phyloP scores from a whole-genome alignment of 352 stramenopile genomes.

The Globisporangium ultimum region DNA sequence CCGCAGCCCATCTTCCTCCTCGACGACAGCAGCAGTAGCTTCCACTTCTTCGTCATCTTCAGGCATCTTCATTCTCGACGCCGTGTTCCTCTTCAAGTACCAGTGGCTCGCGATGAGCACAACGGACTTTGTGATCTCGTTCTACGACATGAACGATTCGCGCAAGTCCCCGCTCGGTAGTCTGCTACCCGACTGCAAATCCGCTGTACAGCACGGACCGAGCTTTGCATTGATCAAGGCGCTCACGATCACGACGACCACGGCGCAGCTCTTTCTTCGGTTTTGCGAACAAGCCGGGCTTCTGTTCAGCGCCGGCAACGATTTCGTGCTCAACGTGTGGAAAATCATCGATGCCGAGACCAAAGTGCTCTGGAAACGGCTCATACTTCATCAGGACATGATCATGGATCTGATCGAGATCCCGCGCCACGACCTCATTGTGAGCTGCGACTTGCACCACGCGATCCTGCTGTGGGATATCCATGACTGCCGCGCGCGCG shows the following conservation, averaged over 20 bases:
- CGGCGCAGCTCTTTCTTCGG: slow-evolving; percentile 54
- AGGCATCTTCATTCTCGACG: slow-evolving; percentile 63
- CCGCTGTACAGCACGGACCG: slow-evolving; percentile 12
- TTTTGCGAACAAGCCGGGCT: slow-evolving; percentile 56
- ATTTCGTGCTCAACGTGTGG: slow-evolving; percentile 72
- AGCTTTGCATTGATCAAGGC: slow-evolving; percentile 41
- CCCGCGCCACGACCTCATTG: slow-evolving; percentile 66
- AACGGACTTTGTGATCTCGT: slow-evolving; percentile 80
- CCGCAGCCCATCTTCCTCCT: no score
- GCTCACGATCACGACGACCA: slow-evolving; percentile 60
- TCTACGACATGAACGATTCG: slow-evolving; percentile 72
- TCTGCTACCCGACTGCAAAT: slow-evolving; percentile 11
- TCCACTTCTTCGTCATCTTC: slow-evolving; percentile 2
- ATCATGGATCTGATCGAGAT: slow-evolving; percentile 72
- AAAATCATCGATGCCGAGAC: slow-evolving; percentile 51
- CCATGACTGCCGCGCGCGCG: slow-evolving; percentile 58
- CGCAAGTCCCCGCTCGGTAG: slow-evolving; percentile 18
- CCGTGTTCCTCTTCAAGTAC: slow-evolving; percentile 59
- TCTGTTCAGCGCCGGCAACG: slow-evolving; percentile 61
- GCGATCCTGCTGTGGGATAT: slow-evolving; percentile 81
- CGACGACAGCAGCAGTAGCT: not conserved
- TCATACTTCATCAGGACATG: slow-evolving; percentile 51
- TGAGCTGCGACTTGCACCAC: slow-evolving; percentile 71
- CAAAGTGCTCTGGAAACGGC: slow-evolving; percentile 54
- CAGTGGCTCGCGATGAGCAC: slow-evolving; percentile 64